Percentiles rank a stretch among this genome's conserved stretches.
Conservation (phyloP, 2,329 filamentous ascomycete genomes). For the Macrophomina pseudophaseolina region DNA sequence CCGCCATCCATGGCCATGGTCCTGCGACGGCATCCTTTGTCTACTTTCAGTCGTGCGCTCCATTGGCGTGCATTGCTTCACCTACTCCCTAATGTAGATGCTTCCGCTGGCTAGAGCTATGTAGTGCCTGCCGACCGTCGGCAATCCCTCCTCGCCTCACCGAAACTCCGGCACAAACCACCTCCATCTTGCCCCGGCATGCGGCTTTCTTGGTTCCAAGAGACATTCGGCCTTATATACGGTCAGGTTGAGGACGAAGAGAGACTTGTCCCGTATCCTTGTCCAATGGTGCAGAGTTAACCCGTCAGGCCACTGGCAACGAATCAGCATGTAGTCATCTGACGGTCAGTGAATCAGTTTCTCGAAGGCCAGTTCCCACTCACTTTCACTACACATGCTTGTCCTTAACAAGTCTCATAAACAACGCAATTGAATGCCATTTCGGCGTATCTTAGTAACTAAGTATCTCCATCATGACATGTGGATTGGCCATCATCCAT, state of each 20-base stretch:
- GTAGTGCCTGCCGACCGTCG: neutral
- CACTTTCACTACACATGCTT: neutral
- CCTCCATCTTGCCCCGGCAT: too few relatives aligned
- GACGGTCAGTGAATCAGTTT: conserved; percentile 8
- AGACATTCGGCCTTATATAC: conserved; percentile 7
- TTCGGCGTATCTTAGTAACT: conserved; percentile 16
- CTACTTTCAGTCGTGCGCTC: neutral
- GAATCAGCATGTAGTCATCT: conserved; percentile 11
- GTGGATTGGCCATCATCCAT: conserved; percentile 16
- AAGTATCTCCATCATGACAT: conserved; percentile 19
- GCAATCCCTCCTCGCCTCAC: neutral
- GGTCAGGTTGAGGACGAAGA: neutral
- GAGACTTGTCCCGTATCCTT: neutral
- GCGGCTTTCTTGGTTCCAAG: conserved; percentile 1
- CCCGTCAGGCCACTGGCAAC: conserved; percentile 15
- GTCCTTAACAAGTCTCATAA: conserved; percentile 7
- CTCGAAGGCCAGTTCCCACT: conserved; percentile 3
- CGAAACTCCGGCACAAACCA: too few relatives aligned
- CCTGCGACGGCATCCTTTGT: conserved; percentile 9
- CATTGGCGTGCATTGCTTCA: neutral
- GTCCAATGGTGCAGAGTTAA: conserved; percentile 1
- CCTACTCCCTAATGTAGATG: neutral
- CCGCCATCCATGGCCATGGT: neutral
- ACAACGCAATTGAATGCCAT: conserved; percentile 15
- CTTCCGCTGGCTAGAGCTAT: conserved; percentile 7